A percentile compares a stretch with the other conserved stretches of the same genome.
Conservation (phyloP, 768 basidiomycete species). For the Paxillus involutus region DNA sequence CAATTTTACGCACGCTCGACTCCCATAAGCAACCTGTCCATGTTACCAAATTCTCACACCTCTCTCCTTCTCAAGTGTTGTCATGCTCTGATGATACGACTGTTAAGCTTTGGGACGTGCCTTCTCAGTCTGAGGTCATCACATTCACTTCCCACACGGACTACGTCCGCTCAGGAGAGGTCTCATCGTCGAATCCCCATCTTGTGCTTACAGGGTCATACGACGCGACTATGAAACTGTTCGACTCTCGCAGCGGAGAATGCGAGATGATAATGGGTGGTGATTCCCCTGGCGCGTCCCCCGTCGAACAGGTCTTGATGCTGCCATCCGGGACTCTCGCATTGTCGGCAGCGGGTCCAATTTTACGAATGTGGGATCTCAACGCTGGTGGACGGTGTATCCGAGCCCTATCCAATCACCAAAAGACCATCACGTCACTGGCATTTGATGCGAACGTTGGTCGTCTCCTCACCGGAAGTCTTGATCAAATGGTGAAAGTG, state of each 20-base stretch:
- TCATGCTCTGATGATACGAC: slow-evolving; percentile 98
- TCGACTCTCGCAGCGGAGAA: slow-evolving; percentile 80
- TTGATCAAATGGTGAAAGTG: slow-evolving; percentile 99
- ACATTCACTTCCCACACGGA: slow-evolving; percentile 89
- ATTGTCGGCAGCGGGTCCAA: slow-evolving; percentile 86
- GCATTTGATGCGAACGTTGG: slow-evolving; percentile 75
- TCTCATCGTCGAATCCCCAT: slow-evolving; percentile 79
- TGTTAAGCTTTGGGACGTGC: slow-evolving; percentile 92
- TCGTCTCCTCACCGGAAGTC: slow-evolving; percentile 82
- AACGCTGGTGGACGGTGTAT: slow-evolving; percentile 88
- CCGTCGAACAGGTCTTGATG: slow-evolving; percentile 91
- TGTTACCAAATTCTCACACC: slow-evolving; percentile 86
- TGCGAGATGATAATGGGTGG: slow-evolving; percentile 82
- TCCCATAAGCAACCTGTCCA: slow-evolving; percentile 97
- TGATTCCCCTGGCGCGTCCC: slow-evolving; percentile 35
- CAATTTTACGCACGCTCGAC: slow-evolving; percentile 89
- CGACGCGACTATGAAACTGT: slow-evolving; percentile 86
- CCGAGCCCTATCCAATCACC: slow-evolving; percentile 93
- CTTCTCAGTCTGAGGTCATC: slow-evolving; percentile 75
- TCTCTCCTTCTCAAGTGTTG: slow-evolving; percentile 79
- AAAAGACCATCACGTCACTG: slow-evolving; percentile 93
- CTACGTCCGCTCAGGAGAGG: slow-evolving; percentile 92
- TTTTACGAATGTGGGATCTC: slow-evolving; percentile 93
- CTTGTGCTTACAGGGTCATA: slow-evolving; percentile 93
- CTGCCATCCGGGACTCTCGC: slow-evolving; percentile 88